These are phyloP conservation scores for Trichoderma simmonsii DNA, from an alignment of 2,329 filamentous ascomycete genomes.

Conservation along the genomic window DNA sequence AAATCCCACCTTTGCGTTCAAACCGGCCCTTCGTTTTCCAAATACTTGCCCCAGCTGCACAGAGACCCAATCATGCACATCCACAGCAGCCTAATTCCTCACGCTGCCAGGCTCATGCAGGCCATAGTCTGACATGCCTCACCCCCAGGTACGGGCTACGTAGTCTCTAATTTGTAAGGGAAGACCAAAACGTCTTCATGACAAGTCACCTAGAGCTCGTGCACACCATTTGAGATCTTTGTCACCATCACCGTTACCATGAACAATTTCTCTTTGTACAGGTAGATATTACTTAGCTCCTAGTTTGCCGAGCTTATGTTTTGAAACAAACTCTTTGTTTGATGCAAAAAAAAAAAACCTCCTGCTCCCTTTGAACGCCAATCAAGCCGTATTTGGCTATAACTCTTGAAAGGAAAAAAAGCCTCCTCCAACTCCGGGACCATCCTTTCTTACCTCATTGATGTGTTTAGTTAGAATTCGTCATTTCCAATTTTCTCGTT, in stretches of 20 bases:
- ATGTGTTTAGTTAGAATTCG: background rate
- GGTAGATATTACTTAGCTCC: background rate
- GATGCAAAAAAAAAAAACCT: background rate
- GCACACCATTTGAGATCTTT: background rate
- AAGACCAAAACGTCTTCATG: background rate
- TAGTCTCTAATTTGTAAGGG: background rate
- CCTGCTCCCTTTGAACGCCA: conserved; percentile 5
- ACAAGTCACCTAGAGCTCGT: background rate
- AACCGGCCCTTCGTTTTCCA: background rate
- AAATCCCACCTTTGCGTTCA: background rate
- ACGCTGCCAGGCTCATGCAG: background rate
- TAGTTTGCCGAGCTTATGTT: background rate
- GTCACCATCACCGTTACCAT: background rate
- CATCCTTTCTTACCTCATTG: background rate
- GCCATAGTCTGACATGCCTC: background rate
- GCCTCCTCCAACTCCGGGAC: background rate
- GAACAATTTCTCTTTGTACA: background rate
- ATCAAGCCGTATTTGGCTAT: background rate
- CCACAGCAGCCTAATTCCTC: background rate
- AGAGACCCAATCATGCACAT: background rate
- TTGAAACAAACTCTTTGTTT: background rate
- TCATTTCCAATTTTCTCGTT: background rate
- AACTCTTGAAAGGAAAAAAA: background rate
- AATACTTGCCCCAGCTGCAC: background rate
- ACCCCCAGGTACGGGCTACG: background rate